Evolutionary conservation across 371 early-diverging fungal genomes (phyloP).

Genomic region (Mucor piriformis): DNA sequence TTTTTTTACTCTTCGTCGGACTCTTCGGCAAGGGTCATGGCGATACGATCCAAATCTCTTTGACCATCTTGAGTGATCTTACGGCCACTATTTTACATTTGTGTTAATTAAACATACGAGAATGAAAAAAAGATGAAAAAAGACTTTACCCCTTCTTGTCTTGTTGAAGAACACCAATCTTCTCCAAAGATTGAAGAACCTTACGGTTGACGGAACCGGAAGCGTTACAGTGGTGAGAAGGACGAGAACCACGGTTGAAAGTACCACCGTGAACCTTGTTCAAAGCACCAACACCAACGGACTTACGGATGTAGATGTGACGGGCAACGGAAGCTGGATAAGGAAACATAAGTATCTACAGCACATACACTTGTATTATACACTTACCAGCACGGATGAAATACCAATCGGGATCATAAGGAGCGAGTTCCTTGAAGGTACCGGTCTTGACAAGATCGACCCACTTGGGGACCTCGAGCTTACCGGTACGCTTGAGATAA

Average conservation of each 20-base stretch:
- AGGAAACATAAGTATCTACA: no score
- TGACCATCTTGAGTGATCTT: conserved; percentile 82
- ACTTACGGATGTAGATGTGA: conserved; percentile 93
- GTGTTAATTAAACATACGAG: no score
- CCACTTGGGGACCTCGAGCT: conserved; percentile 97
- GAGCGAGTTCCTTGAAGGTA: conserved; percentile 93
- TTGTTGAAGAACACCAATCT: conserved; percentile 93
- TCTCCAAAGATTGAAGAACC: conserved; percentile 94
- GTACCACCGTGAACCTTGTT: conserved; percentile 90
- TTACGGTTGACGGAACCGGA: conserved; percentile 93
- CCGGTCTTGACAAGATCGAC: conserved; percentile 97
- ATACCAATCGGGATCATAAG: conserved; percentile 98
- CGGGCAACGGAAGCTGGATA: conserved; percentile 96
- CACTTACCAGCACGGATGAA: conserved; percentile 90
- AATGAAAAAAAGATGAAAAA: no score
- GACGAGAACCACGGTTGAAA: conserved; percentile 90
- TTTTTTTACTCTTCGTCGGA: conserved; percentile 39
- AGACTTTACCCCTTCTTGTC: conserved; percentile 75
- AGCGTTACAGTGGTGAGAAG: conserved; percentile 84
- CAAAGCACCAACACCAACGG: conserved; percentile 93
- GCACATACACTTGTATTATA: no score
- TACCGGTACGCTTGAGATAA: conserved; percentile 95
- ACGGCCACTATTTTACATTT: conserved; percentile 88
- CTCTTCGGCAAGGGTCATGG: conserved; percentile 48
- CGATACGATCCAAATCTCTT: conserved; percentile 85